phyloP scores from a whole-genome alignment of 1,284 basidiomycete species.

The Ganoderma lingzhi region DNA sequence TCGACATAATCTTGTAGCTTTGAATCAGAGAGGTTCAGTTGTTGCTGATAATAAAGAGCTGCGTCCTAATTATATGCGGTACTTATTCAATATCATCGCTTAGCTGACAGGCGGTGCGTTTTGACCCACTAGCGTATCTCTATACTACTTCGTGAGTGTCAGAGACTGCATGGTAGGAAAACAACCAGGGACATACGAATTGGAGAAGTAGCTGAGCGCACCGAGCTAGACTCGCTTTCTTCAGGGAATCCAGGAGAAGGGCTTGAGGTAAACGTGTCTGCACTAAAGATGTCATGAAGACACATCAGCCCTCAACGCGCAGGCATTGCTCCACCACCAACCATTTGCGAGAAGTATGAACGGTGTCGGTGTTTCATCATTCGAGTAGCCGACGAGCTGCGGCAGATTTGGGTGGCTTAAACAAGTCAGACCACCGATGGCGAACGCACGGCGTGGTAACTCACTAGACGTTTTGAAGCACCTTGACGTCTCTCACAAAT shows the following conservation, averaged over 20 bases:
- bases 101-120: background rate
- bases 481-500: constrained; percentile 60
- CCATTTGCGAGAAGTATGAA: constrained; percentile 61
- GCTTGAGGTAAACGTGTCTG: constrained; percentile 47
- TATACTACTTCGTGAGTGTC: constrained; percentile 45
- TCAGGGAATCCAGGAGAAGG: constrained; percentile 35
- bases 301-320: background rate
- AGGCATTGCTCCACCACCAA: constrained; percentile 26
- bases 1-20: constrained; percentile 61
- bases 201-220: constrained; percentile 48
- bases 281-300: constrained; percentile 38
- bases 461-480: constrained; percentile 57
- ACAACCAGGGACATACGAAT: constrained; percentile 34
- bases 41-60: constrained; percentile 54
- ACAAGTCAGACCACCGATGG: background rate
- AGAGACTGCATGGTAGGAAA: background rate
- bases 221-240: constrained; percentile 45
- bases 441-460: background rate
- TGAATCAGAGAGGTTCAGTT: constrained; percentile 50
- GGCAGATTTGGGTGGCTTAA: constrained; percentile 61
- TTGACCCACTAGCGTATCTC: constrained; percentile 49
- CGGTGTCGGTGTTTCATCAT: constrained; percentile 53
- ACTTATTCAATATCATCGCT: background rate
- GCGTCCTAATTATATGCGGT: constrained; percentile 48
- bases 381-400: constrained; percentile 60